Percentiles rank a stretch among this genome's conserved stretches.
Conservation (phyloP, 768 basidiomycete species). For the Chalciporus chontae region DNA sequence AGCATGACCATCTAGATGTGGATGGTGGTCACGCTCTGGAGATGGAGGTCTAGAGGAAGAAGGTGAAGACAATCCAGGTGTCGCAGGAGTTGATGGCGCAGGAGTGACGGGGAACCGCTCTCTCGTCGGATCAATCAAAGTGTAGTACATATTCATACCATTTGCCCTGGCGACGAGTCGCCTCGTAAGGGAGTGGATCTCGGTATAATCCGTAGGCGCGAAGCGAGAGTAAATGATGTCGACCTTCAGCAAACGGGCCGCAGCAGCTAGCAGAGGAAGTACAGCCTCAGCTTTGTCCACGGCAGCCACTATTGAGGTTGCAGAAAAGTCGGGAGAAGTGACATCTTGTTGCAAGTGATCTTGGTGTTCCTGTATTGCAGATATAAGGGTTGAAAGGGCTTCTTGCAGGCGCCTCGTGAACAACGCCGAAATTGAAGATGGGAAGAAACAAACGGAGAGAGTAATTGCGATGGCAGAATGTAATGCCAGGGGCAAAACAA, state of each 20-base stretch:
- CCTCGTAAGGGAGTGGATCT: constrained; percentile 47
- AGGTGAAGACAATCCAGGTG: constrained; percentile 35
- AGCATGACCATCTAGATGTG: background rate
- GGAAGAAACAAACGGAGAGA: constrained; percentile 55
- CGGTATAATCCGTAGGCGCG: constrained; percentile 50
- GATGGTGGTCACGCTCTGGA: constrained; percentile 11
- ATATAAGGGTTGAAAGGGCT: constrained; percentile 47
- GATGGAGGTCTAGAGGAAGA: constrained; percentile 33
- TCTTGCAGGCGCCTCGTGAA: constrained; percentile 50
- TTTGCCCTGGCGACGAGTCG: constrained; percentile 55
- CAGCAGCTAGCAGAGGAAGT: constrained; percentile 50
- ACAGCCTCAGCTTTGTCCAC: constrained; percentile 42
- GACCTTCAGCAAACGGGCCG: constrained; percentile 48
- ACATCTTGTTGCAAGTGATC: constrained; percentile 40
- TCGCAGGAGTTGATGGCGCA: constrained; percentile 30
- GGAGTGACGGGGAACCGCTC: constrained; percentile 56
- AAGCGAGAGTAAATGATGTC: constrained; percentile 64
- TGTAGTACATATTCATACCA: constrained; percentile 61
- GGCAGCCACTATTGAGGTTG: constrained; percentile 30
- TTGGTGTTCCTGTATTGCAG: constrained; percentile 44
- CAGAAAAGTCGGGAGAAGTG: constrained; percentile 34
- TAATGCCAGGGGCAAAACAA: constrained; percentile 56
- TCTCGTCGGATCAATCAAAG: constrained; percentile 57
- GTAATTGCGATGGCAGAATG: constrained; percentile 57
- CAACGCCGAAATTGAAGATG: constrained; percentile 55